Conservation (phyloP, 805 yeast species). For the Zygosaccharomyces lentus region DNA sequence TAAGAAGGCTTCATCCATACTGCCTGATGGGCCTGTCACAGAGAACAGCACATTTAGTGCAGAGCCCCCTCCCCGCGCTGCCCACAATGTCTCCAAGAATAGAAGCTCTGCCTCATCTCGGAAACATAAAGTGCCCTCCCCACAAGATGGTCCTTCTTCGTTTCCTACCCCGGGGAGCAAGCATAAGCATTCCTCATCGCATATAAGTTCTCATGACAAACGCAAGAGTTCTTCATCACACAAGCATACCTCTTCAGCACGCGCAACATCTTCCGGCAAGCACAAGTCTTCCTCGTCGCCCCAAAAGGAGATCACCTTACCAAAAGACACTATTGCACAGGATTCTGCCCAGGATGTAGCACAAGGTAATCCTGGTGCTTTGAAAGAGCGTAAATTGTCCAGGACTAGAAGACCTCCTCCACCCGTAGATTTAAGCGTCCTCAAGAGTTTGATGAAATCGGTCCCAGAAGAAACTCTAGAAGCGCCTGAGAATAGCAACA, state of each 20-base stretch:
- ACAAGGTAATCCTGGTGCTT: background rate
- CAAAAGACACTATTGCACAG: background rate
- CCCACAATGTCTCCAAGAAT: background rate
- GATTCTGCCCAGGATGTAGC: background rate
- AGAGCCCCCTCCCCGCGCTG: background rate
- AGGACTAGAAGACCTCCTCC: conserved; percentile 4
- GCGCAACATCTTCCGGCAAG: background rate
- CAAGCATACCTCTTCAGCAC: background rate
- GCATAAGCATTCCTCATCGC: conserved; percentile 4
- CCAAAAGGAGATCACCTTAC: background rate
- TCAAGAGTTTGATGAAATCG: background rate
- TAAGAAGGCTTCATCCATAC: conserved; percentile 10
- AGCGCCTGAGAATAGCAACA: background rate
- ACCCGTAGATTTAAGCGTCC: conserved; percentile 1
- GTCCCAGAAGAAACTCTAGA: background rate
- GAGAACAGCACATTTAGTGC: background rate
- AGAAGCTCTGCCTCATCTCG: background rate
- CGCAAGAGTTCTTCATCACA: conserved; percentile 2
- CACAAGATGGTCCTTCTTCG: background rate
- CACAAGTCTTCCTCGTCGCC: background rate
- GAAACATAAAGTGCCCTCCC: conserved; percentile 1
- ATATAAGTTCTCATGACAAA: background rate
- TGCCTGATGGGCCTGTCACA: background rate
- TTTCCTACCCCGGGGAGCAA: background rate
- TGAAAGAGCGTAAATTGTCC: background rate